Evolutionary conservation across 257 asterid genomes (phyloP).

Genomic region (Jacaranda copaia): DNA sequence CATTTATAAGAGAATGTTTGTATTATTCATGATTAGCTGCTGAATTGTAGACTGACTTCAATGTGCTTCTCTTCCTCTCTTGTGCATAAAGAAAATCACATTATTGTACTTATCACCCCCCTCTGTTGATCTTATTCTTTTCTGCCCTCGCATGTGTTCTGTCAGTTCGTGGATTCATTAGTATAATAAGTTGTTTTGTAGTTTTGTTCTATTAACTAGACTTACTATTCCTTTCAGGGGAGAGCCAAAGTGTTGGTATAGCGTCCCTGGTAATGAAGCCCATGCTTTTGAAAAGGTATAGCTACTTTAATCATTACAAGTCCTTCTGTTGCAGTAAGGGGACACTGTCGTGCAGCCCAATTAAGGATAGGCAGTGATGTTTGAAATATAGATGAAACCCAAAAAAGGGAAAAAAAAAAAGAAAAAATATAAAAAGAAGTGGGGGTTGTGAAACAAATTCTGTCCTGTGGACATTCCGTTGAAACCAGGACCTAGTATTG

Average conservation of each 20-base stretch:
- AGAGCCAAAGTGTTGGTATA: constrained; percentile 98
- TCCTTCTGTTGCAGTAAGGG: constrained; percentile 16
- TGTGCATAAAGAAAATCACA: neutral
- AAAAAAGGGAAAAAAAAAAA: no score
- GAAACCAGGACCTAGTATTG: neutral
- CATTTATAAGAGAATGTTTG: constrained; percentile 14
- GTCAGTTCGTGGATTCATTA: constrained; percentile 22
- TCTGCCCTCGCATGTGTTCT: constrained; percentile 17
- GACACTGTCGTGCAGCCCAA: constrained; percentile 29
- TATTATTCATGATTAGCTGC: constrained; percentile 8
- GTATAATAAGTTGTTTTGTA: constrained; percentile 1
- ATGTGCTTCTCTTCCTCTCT: constrained; percentile 11
- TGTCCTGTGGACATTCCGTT: constrained; percentile 6
- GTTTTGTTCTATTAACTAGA: constrained; percentile 21
- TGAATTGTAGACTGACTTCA: constrained; percentile 13
- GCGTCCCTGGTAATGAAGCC: constrained; percentile 92
- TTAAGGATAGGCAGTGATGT: constrained; percentile 7
- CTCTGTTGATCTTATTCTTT: constrained; percentile 19
- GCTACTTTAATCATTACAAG: constrained; percentile 15
- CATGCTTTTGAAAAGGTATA: constrained; percentile 89
- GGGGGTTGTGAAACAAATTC: constrained; percentile 8
- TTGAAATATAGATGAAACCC: constrained; percentile 12
- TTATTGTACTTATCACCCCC: constrained; percentile 14
- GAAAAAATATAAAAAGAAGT: neutral
- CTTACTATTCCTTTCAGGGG: constrained; percentile 70